A percentile compares a stretch with the other conserved stretches of the same genome.
Evolutionary conservation across 352 stramenopile species (phyloP).

Genomic region (Pythium guiyangense): DNA sequence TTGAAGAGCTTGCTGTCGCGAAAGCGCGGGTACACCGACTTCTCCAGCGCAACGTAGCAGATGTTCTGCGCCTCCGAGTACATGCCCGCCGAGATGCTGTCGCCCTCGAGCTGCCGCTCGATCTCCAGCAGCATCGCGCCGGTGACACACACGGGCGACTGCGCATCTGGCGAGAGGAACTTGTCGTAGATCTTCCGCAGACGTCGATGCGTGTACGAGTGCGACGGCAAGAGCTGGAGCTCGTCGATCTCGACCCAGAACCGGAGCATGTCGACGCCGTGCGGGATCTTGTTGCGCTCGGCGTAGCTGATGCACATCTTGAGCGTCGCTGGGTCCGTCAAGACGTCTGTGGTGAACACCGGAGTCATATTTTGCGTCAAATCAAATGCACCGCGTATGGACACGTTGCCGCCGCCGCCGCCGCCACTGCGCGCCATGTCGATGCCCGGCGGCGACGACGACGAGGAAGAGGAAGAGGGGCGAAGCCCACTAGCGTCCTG

Average conservation of each 20-base stretch:
- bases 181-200: conserved; percentile 87
- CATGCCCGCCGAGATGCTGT: conserved; percentile 67
- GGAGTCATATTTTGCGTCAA: conserved; percentile 68
- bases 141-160: conserved; percentile 71
- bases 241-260: conserved; percentile 85
- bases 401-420: too few species aligned
- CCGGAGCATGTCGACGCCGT: conserved; percentile 55
- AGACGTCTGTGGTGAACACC: conserved; percentile 77
- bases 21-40: conserved; percentile 74
- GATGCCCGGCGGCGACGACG: background rate
- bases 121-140: conserved; percentile 64
- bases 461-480: background rate
- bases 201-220: conserved; percentile 76
- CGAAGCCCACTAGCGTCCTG: conserved; percentile 2
- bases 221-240: conserved; percentile 61
- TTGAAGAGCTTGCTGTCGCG: conserved; percentile 69
- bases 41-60: conserved; percentile 60
- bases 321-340: conserved; percentile 64
- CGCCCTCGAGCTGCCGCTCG: conserved; percentile 45
- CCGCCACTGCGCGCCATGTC: conserved; percentile 17
- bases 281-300: conserved; percentile 47
- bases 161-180: conserved; percentile 67
- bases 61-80: conserved; percentile 66
- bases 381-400: conserved; percentile 36
- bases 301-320: conserved; percentile 69